phyloP scores from a whole-genome alignment of 2,329 filamentous ascomycete species.

The Aspergillus spinulosporus region DNA sequence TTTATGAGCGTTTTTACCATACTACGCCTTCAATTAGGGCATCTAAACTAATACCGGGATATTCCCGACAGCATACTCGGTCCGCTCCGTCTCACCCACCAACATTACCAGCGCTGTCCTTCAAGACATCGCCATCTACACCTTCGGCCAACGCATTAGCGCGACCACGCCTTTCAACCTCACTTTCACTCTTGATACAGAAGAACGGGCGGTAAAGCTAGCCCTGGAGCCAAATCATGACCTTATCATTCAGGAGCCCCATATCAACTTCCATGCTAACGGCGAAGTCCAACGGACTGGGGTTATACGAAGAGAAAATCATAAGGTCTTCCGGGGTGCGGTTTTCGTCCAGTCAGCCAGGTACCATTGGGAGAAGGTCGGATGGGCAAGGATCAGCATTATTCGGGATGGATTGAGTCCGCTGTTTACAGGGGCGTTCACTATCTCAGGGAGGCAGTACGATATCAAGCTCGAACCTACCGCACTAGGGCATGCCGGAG shows the following conservation, averaged over 20 bases:
- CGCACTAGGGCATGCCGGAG: background rate
- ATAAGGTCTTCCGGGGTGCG: constrained; percentile 9
- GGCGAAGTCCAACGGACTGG: constrained; percentile 3
- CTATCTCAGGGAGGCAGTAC: constrained; percentile 5
- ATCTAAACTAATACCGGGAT: no score
- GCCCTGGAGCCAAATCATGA: constrained; percentile 15
- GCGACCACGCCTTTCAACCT: background rate
- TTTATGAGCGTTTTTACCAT: no score
- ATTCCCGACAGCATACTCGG: constrained; percentile 3
- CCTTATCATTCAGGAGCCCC: constrained; percentile 11
- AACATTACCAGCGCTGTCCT: background rate
- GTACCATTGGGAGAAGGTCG: constrained; percentile 1
- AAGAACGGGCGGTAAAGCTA: background rate
- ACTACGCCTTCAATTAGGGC: no score
- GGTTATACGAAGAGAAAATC: background rate
- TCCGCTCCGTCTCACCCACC: background rate
- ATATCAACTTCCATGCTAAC: constrained; percentile 10
- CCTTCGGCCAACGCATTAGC: background rate
- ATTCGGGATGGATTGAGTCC: constrained; percentile 11
- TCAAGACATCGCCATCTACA: constrained; percentile 5
- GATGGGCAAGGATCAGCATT: constrained; percentile 19
- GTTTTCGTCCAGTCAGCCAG: background rate
- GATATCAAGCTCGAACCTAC: constrained; percentile 4
- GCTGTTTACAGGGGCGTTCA: constrained; percentile 18
- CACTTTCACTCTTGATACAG: constrained; percentile 2